Percentiles rank a stretch among this genome's conserved stretches.
These are phyloP conservation scores for Russula sp. DNA, from an alignment of 768 basidiomycete species.

Conservation along the genomic window DNA sequence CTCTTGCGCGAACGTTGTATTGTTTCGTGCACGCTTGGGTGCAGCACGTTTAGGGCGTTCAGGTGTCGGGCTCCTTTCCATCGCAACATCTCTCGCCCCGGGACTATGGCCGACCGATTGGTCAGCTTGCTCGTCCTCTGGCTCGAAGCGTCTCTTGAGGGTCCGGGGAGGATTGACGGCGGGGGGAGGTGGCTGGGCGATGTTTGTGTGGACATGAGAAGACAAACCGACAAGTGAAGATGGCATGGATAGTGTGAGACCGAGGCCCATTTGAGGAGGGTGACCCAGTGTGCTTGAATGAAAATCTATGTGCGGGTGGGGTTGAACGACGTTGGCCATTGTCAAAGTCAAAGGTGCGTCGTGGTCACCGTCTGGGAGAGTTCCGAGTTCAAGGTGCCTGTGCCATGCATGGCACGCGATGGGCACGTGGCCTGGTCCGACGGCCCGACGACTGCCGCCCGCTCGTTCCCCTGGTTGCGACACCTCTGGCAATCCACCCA, in stretches of 20 bases:
- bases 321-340: constrained; percentile 61
- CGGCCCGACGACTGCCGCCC: background rate
- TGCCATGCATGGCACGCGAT: background rate
- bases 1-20: constrained; percentile 28
- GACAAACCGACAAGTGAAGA: constrained; percentile 45
- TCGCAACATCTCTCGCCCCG: constrained; percentile 53
- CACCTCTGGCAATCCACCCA: too few relatives aligned
- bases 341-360: constrained; percentile 24
- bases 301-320: constrained; percentile 56
- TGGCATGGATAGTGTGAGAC: constrained; percentile 52
- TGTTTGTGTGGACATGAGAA: constrained; percentile 35
- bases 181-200: constrained; percentile 50
- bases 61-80: constrained; percentile 83
- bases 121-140: constrained; percentile 55
- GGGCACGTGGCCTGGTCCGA: constrained; percentile 2
- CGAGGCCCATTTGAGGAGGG: constrained; percentile 64
- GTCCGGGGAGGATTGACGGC: constrained; percentile 39
- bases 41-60: constrained; percentile 65
- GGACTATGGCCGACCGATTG: constrained; percentile 20
- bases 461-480: too few relatives aligned
- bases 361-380: constrained; percentile 10
- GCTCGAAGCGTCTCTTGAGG: constrained; percentile 60
- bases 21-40: constrained; percentile 57
- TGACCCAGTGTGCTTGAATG: constrained; percentile 51
- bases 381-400: constrained; percentile 3